These are phyloP conservation scores for Calonectria honghensis DNA, from an alignment of 2,329 filamentous ascomycete genomes.

Conservation along the genomic window DNA sequence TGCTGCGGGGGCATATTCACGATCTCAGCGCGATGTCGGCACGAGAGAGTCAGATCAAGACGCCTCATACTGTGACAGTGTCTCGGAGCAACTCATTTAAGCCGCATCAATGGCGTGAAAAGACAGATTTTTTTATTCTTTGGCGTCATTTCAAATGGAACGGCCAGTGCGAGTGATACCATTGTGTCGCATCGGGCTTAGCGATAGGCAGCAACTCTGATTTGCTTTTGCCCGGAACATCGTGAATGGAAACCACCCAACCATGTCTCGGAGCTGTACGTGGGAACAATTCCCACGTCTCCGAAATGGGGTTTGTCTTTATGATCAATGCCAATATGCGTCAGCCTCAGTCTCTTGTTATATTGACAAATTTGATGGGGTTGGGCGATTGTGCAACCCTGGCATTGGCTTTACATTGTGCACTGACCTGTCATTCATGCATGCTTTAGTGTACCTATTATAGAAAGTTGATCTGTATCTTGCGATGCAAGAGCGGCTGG, in stretches of 20 bases:
- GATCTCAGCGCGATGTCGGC: not conserved
- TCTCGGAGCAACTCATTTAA: not conserved
- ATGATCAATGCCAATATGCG: no score
- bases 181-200: conserved; percentile 12
- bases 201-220: conserved; percentile 3
- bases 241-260: not conserved
- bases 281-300: not conserved
- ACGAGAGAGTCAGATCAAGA: not conserved
- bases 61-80: not conserved
- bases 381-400: not conserved
- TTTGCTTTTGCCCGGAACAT: conserved; percentile 5
- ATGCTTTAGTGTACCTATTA: not conserved
- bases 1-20: not conserved
- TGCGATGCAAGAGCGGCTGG: not conserved
- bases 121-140: not conserved
- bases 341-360: not conserved
- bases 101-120: not conserved
- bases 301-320: no score
- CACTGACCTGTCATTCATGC: not conserved
- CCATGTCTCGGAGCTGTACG: not conserved
- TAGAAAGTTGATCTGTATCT: not conserved
- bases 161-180: not conserved
- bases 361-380: no score
- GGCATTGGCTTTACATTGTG: not conserved
- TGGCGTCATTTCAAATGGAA: not conserved